phyloP scores from a whole-genome alignment of 768 basidiomycete species.

The Psilocybe tampanensis region DNA sequence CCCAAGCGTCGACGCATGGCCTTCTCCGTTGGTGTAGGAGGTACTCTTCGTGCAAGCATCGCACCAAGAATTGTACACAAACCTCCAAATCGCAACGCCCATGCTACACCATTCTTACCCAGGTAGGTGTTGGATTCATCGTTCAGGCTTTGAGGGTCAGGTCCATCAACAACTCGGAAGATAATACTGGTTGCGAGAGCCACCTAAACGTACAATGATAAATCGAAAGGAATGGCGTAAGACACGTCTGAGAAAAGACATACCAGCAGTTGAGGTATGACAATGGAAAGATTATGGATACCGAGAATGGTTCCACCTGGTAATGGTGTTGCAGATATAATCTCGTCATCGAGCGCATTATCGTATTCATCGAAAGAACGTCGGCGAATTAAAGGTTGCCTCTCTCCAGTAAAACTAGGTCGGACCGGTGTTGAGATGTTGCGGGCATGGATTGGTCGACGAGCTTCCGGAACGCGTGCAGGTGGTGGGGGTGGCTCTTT shows the following conservation, averaged over 20 bases:
- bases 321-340: slow-evolving; percentile 45
- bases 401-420: slow-evolving; percentile 40
- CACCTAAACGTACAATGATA: too few species aligned
- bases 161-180: slow-evolving; percentile 78
- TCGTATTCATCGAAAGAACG: slow-evolving; percentile 58
- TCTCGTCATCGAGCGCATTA: slow-evolving; percentile 36
- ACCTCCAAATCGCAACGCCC: slow-evolving; percentile 93
- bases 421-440: slow-evolving; percentile 51
- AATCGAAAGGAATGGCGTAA: slow-evolving; percentile 7
- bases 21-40: slow-evolving; percentile 90
- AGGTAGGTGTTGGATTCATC: slow-evolving; percentile 58
- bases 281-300: slow-evolving; percentile 94
- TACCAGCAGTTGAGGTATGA: slow-evolving; percentile 93
- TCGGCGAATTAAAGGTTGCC: slow-evolving; percentile 61
- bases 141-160: slow-evolving; percentile 41
- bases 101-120: slow-evolving; percentile 89
- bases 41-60: slow-evolving; percentile 74
- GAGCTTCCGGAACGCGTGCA: slow-evolving; percentile 22
- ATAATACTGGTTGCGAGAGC: slow-evolving; percentile 86
- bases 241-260: slow-evolving; percentile 28
- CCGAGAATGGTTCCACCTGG: slow-evolving; percentile 93
- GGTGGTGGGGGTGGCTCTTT: slow-evolving; percentile 64
- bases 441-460: slow-evolving; percentile 53
- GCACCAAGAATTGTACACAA: slow-evolving; percentile 86
- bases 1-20: slow-evolving; percentile 83